Evolutionary conservation across 2,329 filamentous ascomycete genomes (phyloP), one percentile per base, ranked within the genome.

Genomic region (Alternaria ethzedia): DNA sequence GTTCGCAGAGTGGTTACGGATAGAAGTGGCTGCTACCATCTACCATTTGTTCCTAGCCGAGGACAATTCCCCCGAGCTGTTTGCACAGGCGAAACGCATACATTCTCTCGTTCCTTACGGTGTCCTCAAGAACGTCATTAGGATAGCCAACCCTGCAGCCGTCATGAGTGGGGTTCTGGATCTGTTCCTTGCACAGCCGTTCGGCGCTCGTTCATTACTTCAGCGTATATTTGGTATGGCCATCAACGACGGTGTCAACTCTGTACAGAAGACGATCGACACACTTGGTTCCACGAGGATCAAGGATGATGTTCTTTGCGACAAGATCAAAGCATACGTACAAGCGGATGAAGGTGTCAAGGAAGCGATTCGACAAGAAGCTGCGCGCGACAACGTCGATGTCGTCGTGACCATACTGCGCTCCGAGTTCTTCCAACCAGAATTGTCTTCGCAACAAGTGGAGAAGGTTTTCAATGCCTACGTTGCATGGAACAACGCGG

Each of bases 31-130:
- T 23, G 96, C 96, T 44, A 97, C 96, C 21, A 89, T 98, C 63
- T 99, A 99, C 77, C 96, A 99, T 79, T 85, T 99, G 32, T 99
- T 99, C 85, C 86, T 99, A 47, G 96, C 96, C 6, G 96, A 99
- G 79, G 96, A 99, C 82, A 99, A 99, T 80, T 97, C 95, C 0
- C 94, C 96, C 1, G 96, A 99, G 76, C 82, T 99, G 28, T 98
- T 98, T 79, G 93, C 94, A 0, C 96, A 99, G 80, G 90, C 92
- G 5, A 97, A 95, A 82, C 89, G 92, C 64, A 97, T 98, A 56
- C 96, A 99, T 78, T 97, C 94, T 0, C 87, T 98, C 59, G 91
- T 99, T 47, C 96, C 96, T 0, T 99, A 99, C 77, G 91, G 90
- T 1, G 85, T 97, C 52, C 86, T 99, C 78, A 99, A 99, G 83